Evolutionary conservation across 495 filamentous ascomycete species (phyloP), one percentile per base, ranked within the genome.

Genomic region (Aspergillus kassunensis): DNA sequence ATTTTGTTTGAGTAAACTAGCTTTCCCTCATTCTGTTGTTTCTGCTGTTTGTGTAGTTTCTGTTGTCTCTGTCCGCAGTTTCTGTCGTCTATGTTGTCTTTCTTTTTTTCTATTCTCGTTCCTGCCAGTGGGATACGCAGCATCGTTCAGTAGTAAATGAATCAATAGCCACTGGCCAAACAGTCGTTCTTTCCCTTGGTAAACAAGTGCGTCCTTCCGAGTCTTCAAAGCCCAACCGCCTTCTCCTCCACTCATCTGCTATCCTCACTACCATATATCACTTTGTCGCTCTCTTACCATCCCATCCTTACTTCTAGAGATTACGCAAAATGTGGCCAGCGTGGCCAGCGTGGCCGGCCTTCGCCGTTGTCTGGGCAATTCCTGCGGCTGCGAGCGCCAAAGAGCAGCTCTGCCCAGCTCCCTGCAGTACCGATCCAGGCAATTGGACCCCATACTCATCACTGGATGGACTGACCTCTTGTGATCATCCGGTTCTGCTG

Each of bases 401-500:
- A 3, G 7, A 16, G n/a, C 31, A 21, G 3, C 4, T 29, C 6
- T 56, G 53, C 18, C 51, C 51, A 23, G 51, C 24, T 1, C 42
- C 33, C 18, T 53, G 51, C 42, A 33, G 11, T 30, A 15, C 20
- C 7, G 43, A 46, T n/a, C 34, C 51, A 41, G 33, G 33, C 12
- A 35, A 41, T 6, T 53, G 51, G 51, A 53, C 51, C 15, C 31
- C 43, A 12, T 53, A 46, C 15, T 23, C 42, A 3, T 53, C 51
- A 1, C 16, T 53, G 16, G 24, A 44, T 2, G 36, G 33, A n/a
- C 42, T 53, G 10, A 34, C 30, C 5, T 16, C 24, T 10, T 53
- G 51, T 21, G 10, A 46, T 16, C 42, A 53, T 12, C 51, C 51
- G 12, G 29, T 53, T 13, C 19, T 53, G 35, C 18, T 53, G 2